Conservation (phyloP, 768 basidiomycete genomes). For the Dendrothele bispora region DNA sequence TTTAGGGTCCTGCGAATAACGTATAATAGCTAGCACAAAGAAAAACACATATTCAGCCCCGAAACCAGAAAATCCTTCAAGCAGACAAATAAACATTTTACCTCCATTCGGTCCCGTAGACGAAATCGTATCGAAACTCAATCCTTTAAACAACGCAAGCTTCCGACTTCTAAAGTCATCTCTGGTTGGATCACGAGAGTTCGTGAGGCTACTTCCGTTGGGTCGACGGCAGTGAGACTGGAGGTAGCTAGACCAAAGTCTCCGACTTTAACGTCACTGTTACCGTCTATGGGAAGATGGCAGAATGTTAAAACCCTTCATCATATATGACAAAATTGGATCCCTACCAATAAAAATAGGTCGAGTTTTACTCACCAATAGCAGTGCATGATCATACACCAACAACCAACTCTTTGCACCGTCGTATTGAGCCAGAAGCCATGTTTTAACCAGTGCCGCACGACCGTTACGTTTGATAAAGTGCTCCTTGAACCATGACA, state of each 20-base stretch:
- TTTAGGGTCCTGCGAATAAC: constrained; percentile 78
- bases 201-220: constrained; percentile 59
- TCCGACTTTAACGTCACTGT: constrained; percentile 87
- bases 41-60: neutral
- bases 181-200: constrained; percentile 52
- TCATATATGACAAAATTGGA: too few relatives aligned
- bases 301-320: too few relatives aligned
- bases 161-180: constrained; percentile 78
- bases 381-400: constrained; percentile 88
- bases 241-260: constrained; percentile 93
- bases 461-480: constrained; percentile 96
- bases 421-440: constrained; percentile 83
- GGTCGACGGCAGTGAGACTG: constrained; percentile 75
- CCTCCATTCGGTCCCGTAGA: constrained; percentile 91
- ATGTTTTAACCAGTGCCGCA: constrained; percentile 83
- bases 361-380: constrained; percentile 81
- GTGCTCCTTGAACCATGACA: constrained; percentile 89
- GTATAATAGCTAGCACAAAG: constrained; percentile 74
- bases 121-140: constrained; percentile 91
- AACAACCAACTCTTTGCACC: constrained; percentile 82
- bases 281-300: constrained; percentile 53
- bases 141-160: constrained; percentile 75
- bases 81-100: constrained; percentile 37
- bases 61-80: neutral
- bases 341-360: too few relatives aligned